Percentiles rank a stretch among this genome's conserved stretches.
These are phyloP conservation scores for Pleurotus giganteus DNA, from an alignment of 768 basidiomycete genomes.

Conservation along the genomic window DNA sequence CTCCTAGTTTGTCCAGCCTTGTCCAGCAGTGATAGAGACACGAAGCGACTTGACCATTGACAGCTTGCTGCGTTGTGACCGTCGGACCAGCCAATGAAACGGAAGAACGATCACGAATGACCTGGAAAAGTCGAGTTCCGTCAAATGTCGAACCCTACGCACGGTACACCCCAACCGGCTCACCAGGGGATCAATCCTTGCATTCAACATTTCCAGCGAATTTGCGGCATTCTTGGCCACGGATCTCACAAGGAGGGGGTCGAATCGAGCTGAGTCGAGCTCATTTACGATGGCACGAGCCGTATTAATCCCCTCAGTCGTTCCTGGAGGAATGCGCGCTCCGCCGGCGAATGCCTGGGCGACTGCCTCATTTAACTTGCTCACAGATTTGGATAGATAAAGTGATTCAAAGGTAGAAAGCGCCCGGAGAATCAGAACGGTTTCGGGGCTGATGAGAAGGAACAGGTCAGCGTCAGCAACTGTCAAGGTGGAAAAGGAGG, in stretches of 20 bases:
- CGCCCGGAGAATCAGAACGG: conserved; percentile 81
- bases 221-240: conserved; percentile 73
- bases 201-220: conserved; percentile 67
- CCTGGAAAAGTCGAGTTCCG: conserved; percentile 33
- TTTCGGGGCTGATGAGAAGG: conserved; percentile 70
- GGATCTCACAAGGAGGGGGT: conserved; percentile 79
- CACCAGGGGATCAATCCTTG: conserved; percentile 69
- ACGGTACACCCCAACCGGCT: conserved; percentile 29
- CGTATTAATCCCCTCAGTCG: conserved; percentile 73
- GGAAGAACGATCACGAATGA: conserved; percentile 75
- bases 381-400: conserved; percentile 85
- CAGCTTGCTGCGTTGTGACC: conserved; percentile 73
- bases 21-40: conserved; percentile 78
- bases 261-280: conserved; percentile 88
- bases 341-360: conserved; percentile 76
- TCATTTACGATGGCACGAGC: conserved; percentile 85
- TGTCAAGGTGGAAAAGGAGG: conserved; percentile 11
- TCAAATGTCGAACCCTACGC: neutral
- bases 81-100: conserved; percentile 71
- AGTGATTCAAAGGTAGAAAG: conserved; percentile 81
- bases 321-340: conserved; percentile 64
- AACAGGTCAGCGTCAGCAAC: conserved; percentile 1
- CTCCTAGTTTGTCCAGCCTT: conserved; percentile 60
- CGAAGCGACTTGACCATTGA: conserved; percentile 77
- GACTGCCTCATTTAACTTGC: conserved; percentile 81